These are phyloP conservation scores for Emericellopsis terricola DNA, from an alignment of 495 filamentous ascomycete genomes.

Conservation along the genomic window DNA sequence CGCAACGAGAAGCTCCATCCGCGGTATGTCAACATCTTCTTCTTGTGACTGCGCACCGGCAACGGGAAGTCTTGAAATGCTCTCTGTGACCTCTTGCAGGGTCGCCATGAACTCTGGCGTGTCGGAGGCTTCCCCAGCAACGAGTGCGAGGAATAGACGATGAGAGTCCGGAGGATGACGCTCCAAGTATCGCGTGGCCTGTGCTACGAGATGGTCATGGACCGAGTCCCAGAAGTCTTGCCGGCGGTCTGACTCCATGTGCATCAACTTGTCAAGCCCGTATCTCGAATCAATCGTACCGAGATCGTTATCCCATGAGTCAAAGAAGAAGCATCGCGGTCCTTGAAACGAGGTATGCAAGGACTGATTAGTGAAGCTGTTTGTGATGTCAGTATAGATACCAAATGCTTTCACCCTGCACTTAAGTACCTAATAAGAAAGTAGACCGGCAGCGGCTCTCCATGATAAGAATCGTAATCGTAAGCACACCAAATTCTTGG, in stretches of 20 bases:
- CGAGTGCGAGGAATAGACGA: neutral
- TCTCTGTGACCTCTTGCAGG: neutral
- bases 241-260: neutral
- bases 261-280: neutral
- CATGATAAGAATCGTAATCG: too few relatives aligned
- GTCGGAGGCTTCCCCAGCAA: neutral
- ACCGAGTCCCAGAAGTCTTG: neutral
- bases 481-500: too few relatives aligned
- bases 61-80: too few relatives aligned
- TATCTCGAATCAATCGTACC: neutral
- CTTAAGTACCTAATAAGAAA: neutral
- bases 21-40: neutral
- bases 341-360: neutral
- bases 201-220: neutral
- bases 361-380: neutral
- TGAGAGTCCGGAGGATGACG: neutral
- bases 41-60: too few relatives aligned
- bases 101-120: neutral
- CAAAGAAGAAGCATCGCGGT: neutral
- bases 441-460: too few relatives aligned
- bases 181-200: neutral
- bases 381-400: neutral
- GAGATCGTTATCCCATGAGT: neutral
- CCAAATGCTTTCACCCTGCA: neutral
- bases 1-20: neutral